A percentile compares a stretch with the other conserved stretches of the same genome.
Conservation (phyloP, 306 rosid genomes). For the Prunus armeniaca region DNA sequence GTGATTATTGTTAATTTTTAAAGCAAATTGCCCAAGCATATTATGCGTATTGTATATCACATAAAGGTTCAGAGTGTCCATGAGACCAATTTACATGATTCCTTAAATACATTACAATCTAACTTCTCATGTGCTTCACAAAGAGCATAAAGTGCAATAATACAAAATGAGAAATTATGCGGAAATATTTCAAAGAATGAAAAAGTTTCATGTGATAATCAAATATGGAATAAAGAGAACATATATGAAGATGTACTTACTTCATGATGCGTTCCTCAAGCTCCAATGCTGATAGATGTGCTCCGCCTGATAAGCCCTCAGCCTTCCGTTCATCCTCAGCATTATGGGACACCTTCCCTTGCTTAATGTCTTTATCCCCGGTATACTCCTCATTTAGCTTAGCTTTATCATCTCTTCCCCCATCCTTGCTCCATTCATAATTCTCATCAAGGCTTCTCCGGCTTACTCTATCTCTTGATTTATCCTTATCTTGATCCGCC, state of each 20-base stretch:
- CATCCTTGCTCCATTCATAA: conserved; percentile 46
- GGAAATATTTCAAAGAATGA: neutral
- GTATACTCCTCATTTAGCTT: conserved; percentile 44
- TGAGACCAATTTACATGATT: neutral
- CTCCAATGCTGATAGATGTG: conserved; percentile 39
- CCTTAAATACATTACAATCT: neutral
- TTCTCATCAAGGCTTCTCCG: conserved; percentile 48
- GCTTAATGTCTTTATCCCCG: conserved; percentile 48
- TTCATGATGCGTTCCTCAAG: conserved; percentile 69
- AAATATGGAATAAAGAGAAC: conserved; percentile 5
- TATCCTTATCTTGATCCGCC: conserved; percentile 43
- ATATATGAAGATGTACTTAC: conserved; percentile 35
- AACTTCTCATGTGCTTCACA: neutral
- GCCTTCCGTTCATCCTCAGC: conserved; percentile 34
- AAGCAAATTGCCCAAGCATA: neutral
- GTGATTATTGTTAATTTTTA: neutral
- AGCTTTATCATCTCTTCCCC: conserved; percentile 36
- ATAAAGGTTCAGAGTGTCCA: neutral
- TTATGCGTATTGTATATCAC: neutral
- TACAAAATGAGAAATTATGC: neutral
- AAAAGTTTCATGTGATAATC: neutral
- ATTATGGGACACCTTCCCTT: conserved; percentile 35
- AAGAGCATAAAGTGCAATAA: neutral
- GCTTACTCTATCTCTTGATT: conserved; percentile 50
- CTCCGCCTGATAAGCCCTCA: conserved; percentile 30